Evolutionary conservation across 2,329 filamentous ascomycete genomes (phyloP), one percentile per base, ranked within the genome.

Genomic region (Colletotrichum limetticola): DNA sequence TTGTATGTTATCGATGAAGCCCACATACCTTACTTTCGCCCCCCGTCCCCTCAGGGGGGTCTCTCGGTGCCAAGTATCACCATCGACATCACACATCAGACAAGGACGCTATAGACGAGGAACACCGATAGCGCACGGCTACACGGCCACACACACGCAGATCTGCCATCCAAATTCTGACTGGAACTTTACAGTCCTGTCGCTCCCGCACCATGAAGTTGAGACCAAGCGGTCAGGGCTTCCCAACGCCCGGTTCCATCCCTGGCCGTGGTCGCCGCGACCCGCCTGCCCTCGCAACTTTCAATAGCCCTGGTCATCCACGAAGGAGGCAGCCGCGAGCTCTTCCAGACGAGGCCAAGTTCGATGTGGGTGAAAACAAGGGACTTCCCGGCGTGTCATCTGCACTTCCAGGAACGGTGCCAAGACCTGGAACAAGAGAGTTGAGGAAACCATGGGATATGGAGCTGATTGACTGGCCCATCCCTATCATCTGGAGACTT

Each of bases 1-100:
- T 78, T 79, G 78, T 80, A 80, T 66, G 56, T 62, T 64, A 24
- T 58, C 60, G 52, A 58, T 11, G 16, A 42, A 52, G 59, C 64
- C 32, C 35, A 30, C 35, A 24, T 16, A 69, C 65, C 35, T 37
- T 56, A 46, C 59, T 46, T 9, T 19, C 14, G 5, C 16, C 37
- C 37, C 37, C 37, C 16, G 37, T 42, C 37, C 37, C 37, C 37
- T 32, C 60, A 28, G 30, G 30, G 30, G 28, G 28, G 28, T 0
- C 12, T 55, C 30, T 55, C 22, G 22, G 56, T 37, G 71, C 68
- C 62, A 63, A 68, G 62, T 68, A 72, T 72, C 71, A 59, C 68
- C 57, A 74, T 71, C 63, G 62, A 74, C 37, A 72, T 63, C 68
- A 63, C 32, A 68, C 63, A 68, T 72, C 63, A 55, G 42, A 56